Percentiles rank a stretch among this genome's conserved stretches.
Evolutionary conservation across 306 rosid species (phyloP).

Genomic region (Malus orientalis): DNA sequence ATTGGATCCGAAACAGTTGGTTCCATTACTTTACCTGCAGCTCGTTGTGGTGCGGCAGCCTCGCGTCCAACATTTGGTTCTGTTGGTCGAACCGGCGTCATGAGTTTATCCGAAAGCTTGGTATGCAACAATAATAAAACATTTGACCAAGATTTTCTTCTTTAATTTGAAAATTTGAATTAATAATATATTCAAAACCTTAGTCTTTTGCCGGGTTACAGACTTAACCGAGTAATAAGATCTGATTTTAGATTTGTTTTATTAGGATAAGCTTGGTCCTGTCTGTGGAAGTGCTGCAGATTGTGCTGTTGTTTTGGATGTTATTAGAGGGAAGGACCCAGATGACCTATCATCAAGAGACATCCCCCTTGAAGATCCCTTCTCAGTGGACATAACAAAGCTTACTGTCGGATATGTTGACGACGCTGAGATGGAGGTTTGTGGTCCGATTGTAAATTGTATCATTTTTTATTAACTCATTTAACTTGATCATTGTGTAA

Average conservation of each 20-base stretch:
- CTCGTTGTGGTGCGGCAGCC: constrained; percentile 73
- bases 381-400: constrained; percentile 46
- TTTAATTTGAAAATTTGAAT: not conserved
- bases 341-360: constrained; percentile 59
- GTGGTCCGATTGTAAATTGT: constrained; percentile 4
- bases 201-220: not conserved
- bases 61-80: constrained; percentile 66
- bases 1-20: constrained; percentile 76
- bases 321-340: constrained; percentile 62
- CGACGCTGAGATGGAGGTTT: constrained; percentile 72
- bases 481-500: not conserved
- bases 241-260: not conserved
- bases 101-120: constrained; percentile 80
- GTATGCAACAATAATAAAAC: constrained; percentile 21
- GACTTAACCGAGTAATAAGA: too few relatives aligned
- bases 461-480: not conserved
- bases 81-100: constrained; percentile 66
- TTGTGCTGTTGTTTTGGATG: constrained; percentile 58
- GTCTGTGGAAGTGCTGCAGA: constrained; percentile 66
- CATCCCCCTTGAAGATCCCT: constrained; percentile 51
- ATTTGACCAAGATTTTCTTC: not conserved
- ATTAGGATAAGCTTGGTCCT: constrained; percentile 74
- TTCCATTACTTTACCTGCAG: constrained; percentile 62
- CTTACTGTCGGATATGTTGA: constrained; percentile 65
- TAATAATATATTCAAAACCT: constrained; percentile 10